Evolutionary conservation across 371 early-diverging fungal genomes (phyloP), one percentile per base, ranked within the genome.

Genomic region (Apophysomyces ossiformis): DNA sequence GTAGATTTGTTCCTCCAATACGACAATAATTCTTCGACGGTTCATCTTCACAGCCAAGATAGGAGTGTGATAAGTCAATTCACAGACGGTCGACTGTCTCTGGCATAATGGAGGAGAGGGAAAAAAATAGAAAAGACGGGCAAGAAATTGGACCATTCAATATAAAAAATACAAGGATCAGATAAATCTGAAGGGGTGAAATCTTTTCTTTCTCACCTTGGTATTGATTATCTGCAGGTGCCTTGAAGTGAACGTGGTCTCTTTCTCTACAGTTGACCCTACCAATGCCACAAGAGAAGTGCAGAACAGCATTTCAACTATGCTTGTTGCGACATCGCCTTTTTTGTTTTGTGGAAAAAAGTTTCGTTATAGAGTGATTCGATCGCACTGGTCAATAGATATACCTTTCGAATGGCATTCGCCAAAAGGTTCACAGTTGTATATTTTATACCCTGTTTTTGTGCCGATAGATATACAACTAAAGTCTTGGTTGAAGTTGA

Each of bases 361-460:
- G 32, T 15, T 44, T 37, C 57, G 44, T 58, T 15, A 37, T 50
- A 21, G 18, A 32, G 1, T 32, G 9, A 15, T 50, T 36, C 32
- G 32, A 26, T 26, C 32, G 32, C 32, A 26, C 32, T 26, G 32
- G 32, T 26, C 2, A 26, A 2, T 26, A 26, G n/a, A 36, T 75
- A 69, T 85, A 93, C 93, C 61, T 76, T 87, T 89, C 37, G 87
- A 86, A 72, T 92, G 94, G 77, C 96, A 95, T 75, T 92, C 93
- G 43, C 96, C 96, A 81, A 93, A 95, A n/a, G 97, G 96, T 73
- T 95, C 95, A 76, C 97, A 95, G 73, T 95, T 96, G 84, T 93
- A 97, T 58, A 97, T 94, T 71, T 85, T 88, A 85, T 93, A 96
- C 5, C 96, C 96, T 60, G 79, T 76, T 63, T 88, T 85, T 26